Conservation (phyloP, 768 basidiomycete genomes). For the Mycena filopes region DNA sequence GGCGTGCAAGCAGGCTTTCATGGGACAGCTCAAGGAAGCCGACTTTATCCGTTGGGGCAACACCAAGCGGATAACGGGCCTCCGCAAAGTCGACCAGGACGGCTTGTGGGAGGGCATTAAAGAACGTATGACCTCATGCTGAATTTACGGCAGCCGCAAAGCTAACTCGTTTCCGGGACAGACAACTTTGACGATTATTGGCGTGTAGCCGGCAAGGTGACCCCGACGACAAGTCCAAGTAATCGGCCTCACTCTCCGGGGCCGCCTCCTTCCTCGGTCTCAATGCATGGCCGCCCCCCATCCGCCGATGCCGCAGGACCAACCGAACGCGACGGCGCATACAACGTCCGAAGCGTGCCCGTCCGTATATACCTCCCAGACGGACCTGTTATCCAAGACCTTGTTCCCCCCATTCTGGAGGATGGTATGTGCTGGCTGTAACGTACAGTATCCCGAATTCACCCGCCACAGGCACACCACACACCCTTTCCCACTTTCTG, state of each 20-base stretch:
- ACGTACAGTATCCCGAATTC: conserved; percentile 15
- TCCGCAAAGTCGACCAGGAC: conserved; percentile 93
- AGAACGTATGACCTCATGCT: conserved; percentile 73
- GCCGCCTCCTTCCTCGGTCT: conserved; percentile 63
- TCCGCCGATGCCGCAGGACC: conserved; percentile 67
- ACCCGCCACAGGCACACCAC: conserved; percentile 64
- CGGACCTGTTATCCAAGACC: conserved; percentile 90
- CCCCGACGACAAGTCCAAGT: conserved; percentile 77
- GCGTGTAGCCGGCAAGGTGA: conserved; percentile 92
- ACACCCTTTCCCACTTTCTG: conserved; percentile 77
- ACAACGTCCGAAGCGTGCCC: conserved; percentile 88
- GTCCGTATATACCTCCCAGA: conserved; percentile 90
- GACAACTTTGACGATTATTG: conserved; percentile 98
- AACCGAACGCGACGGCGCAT: conserved; percentile 83
- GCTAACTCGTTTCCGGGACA: conserved; percentile 43
- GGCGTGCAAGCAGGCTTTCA: conserved; percentile 91
- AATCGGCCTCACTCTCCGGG: conserved; percentile 67
- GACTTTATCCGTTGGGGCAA: conserved; percentile 98
- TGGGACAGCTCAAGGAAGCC: conserved; percentile 96
- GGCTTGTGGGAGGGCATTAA: conserved; percentile 97
- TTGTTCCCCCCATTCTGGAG: conserved; percentile 81
- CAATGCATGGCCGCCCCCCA: conserved; percentile 71
- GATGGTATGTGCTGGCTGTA: conserved; percentile 66
- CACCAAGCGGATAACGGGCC: conserved; percentile 91
- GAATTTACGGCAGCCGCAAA: conserved; percentile 2